phyloP scores from a whole-genome alignment of 768 basidiomycete species.

The Russula foetens region DNA sequence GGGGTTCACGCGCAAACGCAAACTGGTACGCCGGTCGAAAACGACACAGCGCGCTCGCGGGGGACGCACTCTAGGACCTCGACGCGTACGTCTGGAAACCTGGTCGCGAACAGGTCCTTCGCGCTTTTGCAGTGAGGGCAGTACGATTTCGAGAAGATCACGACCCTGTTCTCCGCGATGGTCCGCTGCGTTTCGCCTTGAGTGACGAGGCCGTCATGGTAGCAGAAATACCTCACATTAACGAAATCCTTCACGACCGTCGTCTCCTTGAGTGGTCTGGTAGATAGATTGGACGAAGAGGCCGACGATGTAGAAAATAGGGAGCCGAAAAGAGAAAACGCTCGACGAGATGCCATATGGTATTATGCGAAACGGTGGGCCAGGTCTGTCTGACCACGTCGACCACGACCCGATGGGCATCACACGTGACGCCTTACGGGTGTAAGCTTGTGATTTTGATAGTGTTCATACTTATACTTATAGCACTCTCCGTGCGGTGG shows the following conservation, averaged over 20 bases:
- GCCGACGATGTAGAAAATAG: slow-evolving; percentile 20
- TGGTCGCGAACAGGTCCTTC: slow-evolving; percentile 30
- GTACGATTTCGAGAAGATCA: slow-evolving; percentile 34
- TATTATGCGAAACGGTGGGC: neutral
- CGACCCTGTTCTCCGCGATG: slow-evolving; percentile 33
- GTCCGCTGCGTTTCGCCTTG: slow-evolving; percentile 22
- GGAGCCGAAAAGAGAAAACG: slow-evolving; percentile 17
- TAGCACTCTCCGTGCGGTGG: no score
- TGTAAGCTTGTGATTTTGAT: no score
- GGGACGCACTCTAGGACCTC: slow-evolving; percentile 31
- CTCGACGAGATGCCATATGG: slow-evolving; percentile 5
- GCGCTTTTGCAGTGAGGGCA: slow-evolving; percentile 37
- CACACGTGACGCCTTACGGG: no score
- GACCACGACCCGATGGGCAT: no score
- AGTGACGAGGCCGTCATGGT: neutral
- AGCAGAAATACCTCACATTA: slow-evolving; percentile 27
- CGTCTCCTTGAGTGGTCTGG: slow-evolving; percentile 28
- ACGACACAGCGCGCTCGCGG: neutral
- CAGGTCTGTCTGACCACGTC: no score
- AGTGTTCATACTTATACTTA: no score
- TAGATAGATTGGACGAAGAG: slow-evolving; percentile 29
- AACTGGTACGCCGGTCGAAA: no score
- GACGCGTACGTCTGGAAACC: slow-evolving; percentile 26
- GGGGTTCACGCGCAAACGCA: neutral
- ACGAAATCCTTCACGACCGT: slow-evolving; percentile 32